phyloP scores from a whole-genome alignment of 805 yeast genomes.

The Citeromyces nyonsensis region DNA sequence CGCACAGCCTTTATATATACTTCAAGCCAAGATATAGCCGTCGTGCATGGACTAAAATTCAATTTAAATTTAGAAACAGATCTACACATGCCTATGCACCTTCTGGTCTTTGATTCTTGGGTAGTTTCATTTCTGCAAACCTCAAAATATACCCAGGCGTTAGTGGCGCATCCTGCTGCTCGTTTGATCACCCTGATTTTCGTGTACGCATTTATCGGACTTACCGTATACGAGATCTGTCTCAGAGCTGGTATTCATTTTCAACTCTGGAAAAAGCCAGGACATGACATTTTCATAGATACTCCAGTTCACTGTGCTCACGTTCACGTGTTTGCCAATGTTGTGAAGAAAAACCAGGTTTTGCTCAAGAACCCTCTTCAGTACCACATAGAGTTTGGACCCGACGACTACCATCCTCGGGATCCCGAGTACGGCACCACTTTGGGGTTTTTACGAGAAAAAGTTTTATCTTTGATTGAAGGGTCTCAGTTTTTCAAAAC shows the following conservation, averaged over 20 bases:
- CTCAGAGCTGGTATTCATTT: constrained; percentile 9
- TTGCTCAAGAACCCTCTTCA: constrained; percentile 20
- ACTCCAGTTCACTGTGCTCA: constrained; percentile 74
- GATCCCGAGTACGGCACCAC: constrained; percentile 62
- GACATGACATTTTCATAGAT: constrained; percentile 46
- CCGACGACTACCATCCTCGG: constrained; percentile 55
- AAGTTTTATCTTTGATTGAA: constrained; percentile 37
- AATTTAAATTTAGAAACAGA: too few species aligned
- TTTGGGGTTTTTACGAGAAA: constrained; percentile 42
- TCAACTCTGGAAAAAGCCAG: constrained; percentile 13
- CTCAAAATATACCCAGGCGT: constrained; percentile 11
- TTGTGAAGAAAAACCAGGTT: constrained; percentile 11
- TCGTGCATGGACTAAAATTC: too few species aligned
- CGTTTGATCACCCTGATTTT: constrained; percentile 10
- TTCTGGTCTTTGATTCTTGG: too few species aligned
- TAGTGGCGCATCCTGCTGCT: constrained; percentile 9
- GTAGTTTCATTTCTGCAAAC: constrained; percentile 11
- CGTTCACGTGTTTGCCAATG: constrained; percentile 37
- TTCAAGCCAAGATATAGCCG: too few species aligned
- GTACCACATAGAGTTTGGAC: constrained; percentile 67
- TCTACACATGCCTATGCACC: too few species aligned
- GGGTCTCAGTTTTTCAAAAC: constrained; percentile 19
- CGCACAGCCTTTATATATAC: too few species aligned
- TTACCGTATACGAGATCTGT: constrained; percentile 10
- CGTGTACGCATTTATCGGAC: constrained; percentile 7